Percentiles rank a stretch among this genome's conserved stretches.
Conservation (phyloP, 1,139 yeast genomes). For the Kurtzmaniella quercitrusa region DNA sequence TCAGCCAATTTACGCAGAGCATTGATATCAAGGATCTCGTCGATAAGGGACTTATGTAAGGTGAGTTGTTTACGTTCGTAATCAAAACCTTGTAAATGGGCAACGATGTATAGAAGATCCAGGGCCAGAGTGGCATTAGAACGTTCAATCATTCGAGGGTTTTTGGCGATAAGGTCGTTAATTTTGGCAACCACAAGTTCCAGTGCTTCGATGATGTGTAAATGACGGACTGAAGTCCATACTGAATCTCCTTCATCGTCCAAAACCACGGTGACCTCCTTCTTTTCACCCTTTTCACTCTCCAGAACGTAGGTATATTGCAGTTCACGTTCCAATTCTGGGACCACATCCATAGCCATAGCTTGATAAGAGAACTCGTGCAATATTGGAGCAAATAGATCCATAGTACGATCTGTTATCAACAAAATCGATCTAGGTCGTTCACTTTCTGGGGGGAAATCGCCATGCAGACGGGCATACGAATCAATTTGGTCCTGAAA, state of each 20-base stretch:
- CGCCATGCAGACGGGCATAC: constrained; percentile 64
- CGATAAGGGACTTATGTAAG: constrained; percentile 57
- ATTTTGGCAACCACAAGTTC: constrained; percentile 59
- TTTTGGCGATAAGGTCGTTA: constrained; percentile 64
- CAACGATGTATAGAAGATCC: constrained; percentile 62
- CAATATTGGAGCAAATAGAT: constrained; percentile 75
- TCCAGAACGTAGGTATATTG: constrained; percentile 60
- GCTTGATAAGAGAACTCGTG: constrained; percentile 96
- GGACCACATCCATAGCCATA: constrained; percentile 75
- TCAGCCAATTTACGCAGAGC: constrained; percentile 54
- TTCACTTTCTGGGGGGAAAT: constrained; percentile 51
- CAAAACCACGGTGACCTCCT: constrained; percentile 37
- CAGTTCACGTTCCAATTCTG: constrained; percentile 46
- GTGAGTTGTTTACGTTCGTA: constrained; percentile 60
- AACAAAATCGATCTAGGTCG: constrained; percentile 72
- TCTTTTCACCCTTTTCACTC: constrained; percentile 52
- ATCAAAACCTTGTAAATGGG: constrained; percentile 64
- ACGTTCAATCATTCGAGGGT: constrained; percentile 67
- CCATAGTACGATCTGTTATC: constrained; percentile 79
- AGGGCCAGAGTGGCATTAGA: constrained; percentile 55
- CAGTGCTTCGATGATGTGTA: constrained; percentile 74
- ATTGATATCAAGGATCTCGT: constrained; percentile 51
- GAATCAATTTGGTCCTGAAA: constrained; percentile 71
- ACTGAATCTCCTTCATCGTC: constrained; percentile 67
- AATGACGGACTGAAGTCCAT: constrained; percentile 71